A percentile compares a stretch with the other conserved stretches of the same genome.
These are phyloP conservation scores for Pseudocercospora cruenta DNA, from an alignment of 2,329 filamentous ascomycete genomes.

Conservation along the genomic window DNA sequence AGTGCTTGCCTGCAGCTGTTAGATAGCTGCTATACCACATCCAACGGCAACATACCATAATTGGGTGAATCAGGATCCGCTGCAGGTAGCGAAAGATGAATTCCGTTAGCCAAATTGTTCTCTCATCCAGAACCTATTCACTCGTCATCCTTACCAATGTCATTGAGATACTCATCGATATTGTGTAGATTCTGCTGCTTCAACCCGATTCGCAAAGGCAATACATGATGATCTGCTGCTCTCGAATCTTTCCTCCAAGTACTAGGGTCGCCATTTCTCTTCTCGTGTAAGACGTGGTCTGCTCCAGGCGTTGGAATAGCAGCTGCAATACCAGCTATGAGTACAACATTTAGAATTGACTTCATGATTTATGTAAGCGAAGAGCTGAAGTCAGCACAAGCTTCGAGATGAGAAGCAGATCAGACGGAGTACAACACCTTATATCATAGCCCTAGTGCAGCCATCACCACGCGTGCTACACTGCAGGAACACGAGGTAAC, in stretches of 20 bases:
- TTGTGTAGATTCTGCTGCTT: slow-evolving; percentile 31
- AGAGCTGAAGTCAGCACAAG: not conserved
- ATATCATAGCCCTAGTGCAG: too few species aligned
- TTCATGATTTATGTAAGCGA: not conserved
- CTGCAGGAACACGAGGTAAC: slow-evolving; percentile 3
- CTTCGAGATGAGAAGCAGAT: not conserved
- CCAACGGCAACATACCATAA: slow-evolving; percentile 16
- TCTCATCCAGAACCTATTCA: not conserved
- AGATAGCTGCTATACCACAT: not conserved
- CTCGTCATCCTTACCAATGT: slow-evolving; percentile 21
- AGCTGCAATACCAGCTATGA: not conserved
- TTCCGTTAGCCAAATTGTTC: not conserved
- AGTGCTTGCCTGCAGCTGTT: slow-evolving; percentile 40
- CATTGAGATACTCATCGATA: slow-evolving; percentile 30
- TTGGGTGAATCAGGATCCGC: slow-evolving; percentile 34
- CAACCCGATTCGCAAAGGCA: slow-evolving; percentile 38
- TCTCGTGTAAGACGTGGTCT: slow-evolving; percentile 37
- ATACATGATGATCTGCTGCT: slow-evolving; percentile 20
- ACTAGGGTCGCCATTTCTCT: slow-evolving; percentile 28
- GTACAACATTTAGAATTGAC: not conserved
- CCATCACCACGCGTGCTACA: too few species aligned
- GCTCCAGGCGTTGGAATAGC: not conserved
- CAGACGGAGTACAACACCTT: too few species aligned
- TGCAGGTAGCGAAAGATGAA: not conserved
- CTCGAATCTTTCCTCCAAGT: slow-evolving; percentile 30